These are phyloP conservation scores for Cyclospora cayetanensis DNA, from an alignment of 169 alveolate genomes.

Conservation along the genomic window DNA sequence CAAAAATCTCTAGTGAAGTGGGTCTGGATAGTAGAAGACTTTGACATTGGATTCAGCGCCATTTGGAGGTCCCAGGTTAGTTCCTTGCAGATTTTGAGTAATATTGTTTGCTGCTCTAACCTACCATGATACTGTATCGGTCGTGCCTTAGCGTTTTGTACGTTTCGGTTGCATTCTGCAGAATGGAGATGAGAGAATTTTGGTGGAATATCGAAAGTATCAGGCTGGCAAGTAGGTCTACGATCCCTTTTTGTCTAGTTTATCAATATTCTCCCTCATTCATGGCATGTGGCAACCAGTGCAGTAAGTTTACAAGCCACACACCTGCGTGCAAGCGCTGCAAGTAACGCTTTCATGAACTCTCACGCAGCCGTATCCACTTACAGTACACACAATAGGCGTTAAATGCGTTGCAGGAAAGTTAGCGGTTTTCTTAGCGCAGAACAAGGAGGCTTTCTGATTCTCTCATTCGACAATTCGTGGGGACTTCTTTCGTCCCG, in stretches of 20 bases:
- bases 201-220: conserved; percentile 59
- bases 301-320: no score
- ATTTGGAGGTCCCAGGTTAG: conserved; percentile 62
- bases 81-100: not conserved
- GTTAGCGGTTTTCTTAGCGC: conserved; percentile 66
- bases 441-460: conserved; percentile 60
- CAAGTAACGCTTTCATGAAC: not conserved
- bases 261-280: no score
- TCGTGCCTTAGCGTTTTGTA: not conserved
- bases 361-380: no score
- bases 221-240: conserved; percentile 53
- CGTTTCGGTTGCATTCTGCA: not conserved
- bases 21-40: conserved; percentile 62
- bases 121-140: no score
- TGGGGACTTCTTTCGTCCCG: conserved; percentile 75
- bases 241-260: not conserved
- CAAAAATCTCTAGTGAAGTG: conserved; percentile 39
- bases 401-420: conserved; percentile 20
- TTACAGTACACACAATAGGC: no score
- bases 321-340: not conserved
- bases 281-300: no score
- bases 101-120: no score
- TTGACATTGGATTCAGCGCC: conserved; percentile 61
- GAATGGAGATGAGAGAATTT: conserved; percentile 40
- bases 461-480: conserved; percentile 68